phyloP scores from a whole-genome alignment of 306 rosid species.

The Corylus avellana region DNA sequence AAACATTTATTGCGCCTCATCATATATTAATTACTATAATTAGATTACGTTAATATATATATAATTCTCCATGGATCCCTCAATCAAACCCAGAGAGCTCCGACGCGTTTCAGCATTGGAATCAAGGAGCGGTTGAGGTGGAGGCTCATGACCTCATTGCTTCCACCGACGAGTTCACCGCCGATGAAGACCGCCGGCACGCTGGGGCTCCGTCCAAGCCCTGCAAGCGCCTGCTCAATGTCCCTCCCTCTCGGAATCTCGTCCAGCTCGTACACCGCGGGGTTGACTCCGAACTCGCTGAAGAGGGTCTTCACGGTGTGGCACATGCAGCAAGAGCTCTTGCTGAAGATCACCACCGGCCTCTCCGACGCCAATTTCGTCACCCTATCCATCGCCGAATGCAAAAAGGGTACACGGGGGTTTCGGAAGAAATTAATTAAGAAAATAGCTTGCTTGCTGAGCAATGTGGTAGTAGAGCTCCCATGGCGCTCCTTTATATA shows the following conservation, averaged over 20 bases:
- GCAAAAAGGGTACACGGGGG: neutral
- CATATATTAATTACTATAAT: too few relatives aligned
- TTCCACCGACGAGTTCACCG: conserved; percentile 80
- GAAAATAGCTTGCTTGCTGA: neutral
- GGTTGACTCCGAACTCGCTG: conserved; percentile 85
- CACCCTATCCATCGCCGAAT: conserved; percentile 62
- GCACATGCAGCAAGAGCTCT: conserved; percentile 82
- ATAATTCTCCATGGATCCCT: neutral
- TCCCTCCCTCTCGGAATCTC: conserved; percentile 86
- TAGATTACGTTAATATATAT: too few relatives aligned
- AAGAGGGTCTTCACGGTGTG: conserved; percentile 82
- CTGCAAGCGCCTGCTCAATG: conserved; percentile 77
- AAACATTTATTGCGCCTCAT: too few relatives aligned
- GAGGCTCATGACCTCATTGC: conserved; percentile 91
- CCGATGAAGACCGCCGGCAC: conserved; percentile 90
- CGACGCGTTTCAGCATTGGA: conserved; percentile 87
- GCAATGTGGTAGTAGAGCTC: neutral
- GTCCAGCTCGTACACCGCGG: conserved; percentile 78
- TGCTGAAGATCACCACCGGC: conserved; percentile 96
- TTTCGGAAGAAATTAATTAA: conserved; percentile 8
- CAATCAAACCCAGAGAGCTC: conserved; percentile 90
- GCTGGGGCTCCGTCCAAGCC: conserved; percentile 67
- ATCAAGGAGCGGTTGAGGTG: conserved; percentile 78
- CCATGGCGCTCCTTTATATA: conserved; percentile 47
- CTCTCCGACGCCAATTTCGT: conserved; percentile 78